These are phyloP conservation scores for Fereydounia khargensis DNA, from an alignment of 1,284 basidiomycete genomes.

Conservation along the genomic window DNA sequence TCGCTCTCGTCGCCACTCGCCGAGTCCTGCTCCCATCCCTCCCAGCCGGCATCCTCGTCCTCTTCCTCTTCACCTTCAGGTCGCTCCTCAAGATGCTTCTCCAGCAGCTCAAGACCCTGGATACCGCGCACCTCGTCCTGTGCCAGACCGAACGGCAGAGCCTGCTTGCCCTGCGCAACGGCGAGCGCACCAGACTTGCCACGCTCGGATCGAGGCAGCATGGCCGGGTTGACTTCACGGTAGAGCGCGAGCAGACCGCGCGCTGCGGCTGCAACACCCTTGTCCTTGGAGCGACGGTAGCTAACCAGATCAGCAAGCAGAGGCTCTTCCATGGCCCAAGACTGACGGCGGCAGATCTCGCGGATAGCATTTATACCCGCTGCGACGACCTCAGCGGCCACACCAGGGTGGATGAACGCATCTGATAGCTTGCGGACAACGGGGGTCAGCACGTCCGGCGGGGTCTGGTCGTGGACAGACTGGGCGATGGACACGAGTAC, in stretches of 20 bases:
- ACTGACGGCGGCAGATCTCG: constrained; percentile 88
- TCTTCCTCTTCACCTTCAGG: constrained; percentile 52
- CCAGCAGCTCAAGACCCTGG: constrained; percentile 66
- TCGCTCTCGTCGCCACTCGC: constrained; percentile 66
- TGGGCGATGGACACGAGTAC: constrained; percentile 94
- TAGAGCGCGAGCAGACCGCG: constrained; percentile 87
- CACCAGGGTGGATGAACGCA: constrained; percentile 96
- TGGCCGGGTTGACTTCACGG: constrained; percentile 88
- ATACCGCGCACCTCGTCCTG: constrained; percentile 73
- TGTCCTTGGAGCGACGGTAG: constrained; percentile 92
- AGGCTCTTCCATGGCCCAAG: constrained; percentile 92
- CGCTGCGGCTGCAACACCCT: constrained; percentile 83
- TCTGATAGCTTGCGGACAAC: constrained; percentile 87
- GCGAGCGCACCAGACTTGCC: constrained; percentile 52
- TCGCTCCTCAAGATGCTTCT: constrained; percentile 46
- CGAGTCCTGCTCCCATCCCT: constrained; percentile 79
- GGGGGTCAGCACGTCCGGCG: constrained; percentile 86
- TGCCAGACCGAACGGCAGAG: constrained; percentile 74
- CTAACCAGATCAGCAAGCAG: constrained; percentile 87
- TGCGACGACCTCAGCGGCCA: constrained; percentile 89
- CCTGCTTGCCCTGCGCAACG: constrained; percentile 31
- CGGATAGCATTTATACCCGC: constrained; percentile 93
- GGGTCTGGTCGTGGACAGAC: constrained; percentile 91
- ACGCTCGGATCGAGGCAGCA: constrained; percentile 84
- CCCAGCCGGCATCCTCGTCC: constrained; percentile 75